These are phyloP conservation scores for Monosporascus sp. DNA, from an alignment of 2,329 filamentous ascomycete species.

Conservation along the genomic window DNA sequence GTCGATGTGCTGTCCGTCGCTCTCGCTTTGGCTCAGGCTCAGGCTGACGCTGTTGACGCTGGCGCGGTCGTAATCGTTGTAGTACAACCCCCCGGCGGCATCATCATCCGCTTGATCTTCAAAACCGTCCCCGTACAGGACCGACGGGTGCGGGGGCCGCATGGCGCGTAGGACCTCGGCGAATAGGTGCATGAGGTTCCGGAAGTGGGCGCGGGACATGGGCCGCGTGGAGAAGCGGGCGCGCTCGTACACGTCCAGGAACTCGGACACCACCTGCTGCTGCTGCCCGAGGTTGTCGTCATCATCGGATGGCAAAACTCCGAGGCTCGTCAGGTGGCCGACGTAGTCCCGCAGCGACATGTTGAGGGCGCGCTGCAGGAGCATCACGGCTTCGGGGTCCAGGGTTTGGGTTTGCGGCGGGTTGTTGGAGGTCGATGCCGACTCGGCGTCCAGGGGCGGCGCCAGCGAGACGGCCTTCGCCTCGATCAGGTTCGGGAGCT, in stretches of 20 bases:
- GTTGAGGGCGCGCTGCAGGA: constrained; percentile 64
- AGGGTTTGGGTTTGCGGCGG: constrained; percentile 31
- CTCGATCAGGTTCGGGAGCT: constrained; percentile 86
- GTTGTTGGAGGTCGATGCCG: background rate
- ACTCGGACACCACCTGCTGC: constrained; percentile 44
- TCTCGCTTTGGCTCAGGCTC: constrained; percentile 10
- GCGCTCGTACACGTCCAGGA: constrained; percentile 73
- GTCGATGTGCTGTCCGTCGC: constrained; percentile 26
- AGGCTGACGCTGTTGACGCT: no score
- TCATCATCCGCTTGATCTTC: constrained; percentile 2
- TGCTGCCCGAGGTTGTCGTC: background rate
- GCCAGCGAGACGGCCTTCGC: constrained; percentile 87
- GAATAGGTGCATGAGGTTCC: constrained; percentile 77
- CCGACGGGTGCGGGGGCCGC: constrained; percentile 53
- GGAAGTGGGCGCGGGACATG: constrained; percentile 66
- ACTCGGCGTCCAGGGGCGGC: constrained; percentile 54
- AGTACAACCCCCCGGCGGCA: background rate
- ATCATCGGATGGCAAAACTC: constrained; percentile 45
- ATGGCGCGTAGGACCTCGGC: constrained; percentile 75
- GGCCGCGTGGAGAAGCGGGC: constrained; percentile 74
- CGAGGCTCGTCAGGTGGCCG: constrained; percentile 60
- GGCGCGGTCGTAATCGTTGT: constrained; percentile 2
- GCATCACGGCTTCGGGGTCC: constrained; percentile 61
- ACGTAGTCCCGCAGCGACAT: constrained; percentile 81
- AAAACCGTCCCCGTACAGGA: constrained; percentile 35